phyloP scores from a whole-genome alignment of 2,329 filamentous ascomycete species.

The Dothideomycetes sp. region DNA sequence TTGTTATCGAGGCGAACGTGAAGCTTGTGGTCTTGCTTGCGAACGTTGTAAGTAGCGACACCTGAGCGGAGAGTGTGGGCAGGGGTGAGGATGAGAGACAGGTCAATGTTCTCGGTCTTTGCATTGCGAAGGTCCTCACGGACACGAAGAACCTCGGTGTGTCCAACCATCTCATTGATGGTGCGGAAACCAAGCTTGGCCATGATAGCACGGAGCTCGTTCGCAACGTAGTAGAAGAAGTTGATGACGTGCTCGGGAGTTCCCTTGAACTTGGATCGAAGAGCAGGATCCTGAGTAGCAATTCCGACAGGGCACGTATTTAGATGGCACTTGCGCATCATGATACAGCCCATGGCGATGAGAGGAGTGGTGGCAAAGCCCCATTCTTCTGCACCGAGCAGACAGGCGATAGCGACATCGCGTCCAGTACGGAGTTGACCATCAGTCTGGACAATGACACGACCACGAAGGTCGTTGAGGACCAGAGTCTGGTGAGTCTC shows the following conservation, averaged over 20 bases:
- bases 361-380: constrained; percentile 90
- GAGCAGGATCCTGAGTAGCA: constrained; percentile 86
- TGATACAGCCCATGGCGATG: constrained; percentile 93
- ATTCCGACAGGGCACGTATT: constrained; percentile 91
- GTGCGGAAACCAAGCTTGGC: constrained; percentile 88
- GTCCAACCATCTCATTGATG: constrained; percentile 96
- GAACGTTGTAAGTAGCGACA: constrained; percentile 93
- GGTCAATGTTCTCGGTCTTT: constrained; percentile 87
- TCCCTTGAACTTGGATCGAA: constrained; percentile 86
- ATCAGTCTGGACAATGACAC: constrained; percentile 93
- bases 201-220: constrained; percentile 95
- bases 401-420: constrained; percentile 86
- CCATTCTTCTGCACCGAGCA: constrained; percentile 96
- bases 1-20: constrained; percentile 94
- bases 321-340: constrained; percentile 70
- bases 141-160: constrained; percentile 74
- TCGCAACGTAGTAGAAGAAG: constrained; percentile 97
- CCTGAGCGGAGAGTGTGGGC: constrained; percentile 92
- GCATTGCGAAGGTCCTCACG: constrained; percentile 77
- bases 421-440: constrained; percentile 86
- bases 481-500: constrained; percentile 96
- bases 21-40: constrained; percentile 92
- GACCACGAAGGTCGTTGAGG: constrained; percentile 86
- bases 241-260: constrained; percentile 96
- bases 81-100: constrained; percentile 85